A percentile compares a stretch with the other conserved stretches of the same genome.
These are phyloP conservation scores for Thraustotheca clavata DNA, from an alignment of 352 stramenopile genomes.

Conservation along the genomic window DNA sequence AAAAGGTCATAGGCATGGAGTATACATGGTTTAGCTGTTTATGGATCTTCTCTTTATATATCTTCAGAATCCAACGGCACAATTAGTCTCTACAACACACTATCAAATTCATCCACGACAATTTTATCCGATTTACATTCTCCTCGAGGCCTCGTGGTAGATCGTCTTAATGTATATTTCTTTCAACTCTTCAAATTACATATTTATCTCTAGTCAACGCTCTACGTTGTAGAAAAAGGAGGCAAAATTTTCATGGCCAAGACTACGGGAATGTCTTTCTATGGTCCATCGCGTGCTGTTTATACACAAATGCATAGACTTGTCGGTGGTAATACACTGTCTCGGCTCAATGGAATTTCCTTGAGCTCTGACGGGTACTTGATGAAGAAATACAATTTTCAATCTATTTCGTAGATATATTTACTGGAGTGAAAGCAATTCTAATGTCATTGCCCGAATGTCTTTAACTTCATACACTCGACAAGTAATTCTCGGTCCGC, in stretches of 20 bases:
- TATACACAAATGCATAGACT: background rate
- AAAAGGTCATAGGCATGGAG: slow-evolving; percentile 3
- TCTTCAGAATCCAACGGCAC: slow-evolving; percentile 8
- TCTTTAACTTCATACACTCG: background rate
- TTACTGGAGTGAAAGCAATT: slow-evolving; percentile 14
- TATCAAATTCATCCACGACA: background rate
- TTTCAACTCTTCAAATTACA: background rate
- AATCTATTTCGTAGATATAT: background rate
- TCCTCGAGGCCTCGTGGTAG: slow-evolving; percentile 2
- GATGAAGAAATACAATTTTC: background rate
- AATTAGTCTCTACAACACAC: background rate
- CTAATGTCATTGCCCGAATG: slow-evolving; percentile 8
- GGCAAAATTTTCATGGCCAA: slow-evolving; percentile 1
- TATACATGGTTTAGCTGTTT: slow-evolving; percentile 1
- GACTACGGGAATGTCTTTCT: background rate
- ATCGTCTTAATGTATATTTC: background rate
- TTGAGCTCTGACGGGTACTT: background rate
- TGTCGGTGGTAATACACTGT: background rate
- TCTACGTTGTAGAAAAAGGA: slow-evolving; percentile 15
- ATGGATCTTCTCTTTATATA: background rate
- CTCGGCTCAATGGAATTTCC: slow-evolving; percentile 4
- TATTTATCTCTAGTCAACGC: background rate
- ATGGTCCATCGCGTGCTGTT: background rate
- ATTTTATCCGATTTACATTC: background rate
- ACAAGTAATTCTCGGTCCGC: background rate